These are phyloP conservation scores for Chlorella sp. DNA, from an alignment of 139 green algal species.

Conservation along the genomic window DNA sequence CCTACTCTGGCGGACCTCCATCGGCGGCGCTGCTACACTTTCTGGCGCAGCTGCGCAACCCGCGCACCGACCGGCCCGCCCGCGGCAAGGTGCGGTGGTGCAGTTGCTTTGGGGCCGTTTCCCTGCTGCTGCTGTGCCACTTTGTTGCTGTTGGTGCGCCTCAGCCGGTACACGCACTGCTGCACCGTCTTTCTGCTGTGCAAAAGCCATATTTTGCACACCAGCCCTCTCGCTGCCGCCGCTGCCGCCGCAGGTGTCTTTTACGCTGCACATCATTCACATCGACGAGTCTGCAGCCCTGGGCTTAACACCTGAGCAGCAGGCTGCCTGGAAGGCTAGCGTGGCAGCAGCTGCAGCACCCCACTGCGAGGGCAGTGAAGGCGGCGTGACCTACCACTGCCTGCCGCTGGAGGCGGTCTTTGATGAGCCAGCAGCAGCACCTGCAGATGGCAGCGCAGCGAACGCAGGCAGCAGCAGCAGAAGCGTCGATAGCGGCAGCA, in stretches of 20 bases:
- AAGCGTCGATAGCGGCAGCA: not conserved
- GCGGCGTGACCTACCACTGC: constrained; percentile 25
- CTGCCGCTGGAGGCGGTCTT: constrained; percentile 55
- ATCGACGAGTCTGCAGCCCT: constrained; percentile 45
- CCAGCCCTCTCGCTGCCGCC: too few relatives aligned
- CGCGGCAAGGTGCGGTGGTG: constrained; percentile 52
- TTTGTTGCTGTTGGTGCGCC: not conserved
- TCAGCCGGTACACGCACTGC: too few relatives aligned
- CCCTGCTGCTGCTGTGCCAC: not conserved
- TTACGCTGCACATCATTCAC: constrained; percentile 57
- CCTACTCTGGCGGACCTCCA: constrained; percentile 62
- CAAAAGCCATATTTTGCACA: not conserved
- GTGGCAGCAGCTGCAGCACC: constrained; percentile 11
- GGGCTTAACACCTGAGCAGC: not conserved
- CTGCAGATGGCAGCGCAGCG: not conserved
- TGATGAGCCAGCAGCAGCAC: not conserved
- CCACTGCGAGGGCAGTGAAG: not conserved
- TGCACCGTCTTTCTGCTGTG: not conserved
- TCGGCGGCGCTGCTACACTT: constrained; percentile 56
- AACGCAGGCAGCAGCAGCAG: not conserved
- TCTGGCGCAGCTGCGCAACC: constrained; percentile 54
- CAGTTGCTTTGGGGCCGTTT: not conserved
- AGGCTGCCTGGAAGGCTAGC: not conserved
- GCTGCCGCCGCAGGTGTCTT: constrained; percentile 40
- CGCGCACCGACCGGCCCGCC: constrained; percentile 35